Base-by-base conservation (phyloP, 2,329 filamentous ascomycete genomes). In the Penicillium sclerotiorum region DNA sequence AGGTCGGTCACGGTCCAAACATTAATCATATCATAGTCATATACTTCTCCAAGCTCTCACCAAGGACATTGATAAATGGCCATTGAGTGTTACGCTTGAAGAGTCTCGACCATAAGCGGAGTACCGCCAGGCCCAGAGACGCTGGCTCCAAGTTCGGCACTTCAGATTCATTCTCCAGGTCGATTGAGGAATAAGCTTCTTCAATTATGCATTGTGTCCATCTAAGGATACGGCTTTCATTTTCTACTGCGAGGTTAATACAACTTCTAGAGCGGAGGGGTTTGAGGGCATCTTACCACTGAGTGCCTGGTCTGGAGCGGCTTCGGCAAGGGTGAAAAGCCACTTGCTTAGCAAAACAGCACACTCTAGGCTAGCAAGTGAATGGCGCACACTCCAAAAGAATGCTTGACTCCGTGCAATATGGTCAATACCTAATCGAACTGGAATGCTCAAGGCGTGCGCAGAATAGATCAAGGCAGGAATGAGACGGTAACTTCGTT, bases 391-490 rank as follows among this genome's bases (percentile, higher is more conserved):
- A 46, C 68, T 70, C 69, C 69, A 71, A 47, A 67, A 70, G 37
- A 71, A 66, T 3, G 67, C 64, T 47, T 71, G 68, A 27, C 64
- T 71, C 18, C 63, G 61, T 2, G 66, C 69, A 36, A 72, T 65
- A 36, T 68, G 66, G 21, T 70, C 66, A 32, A 72, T 68, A 0
- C 69, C 69, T 18, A 72, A 50, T 8, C 67, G 61, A 3, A 71
- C 66, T 1, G 68, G 68, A 62, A 87, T 84, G 3, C 84, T 85
- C 28, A 89, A 71, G 0, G 86, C 85, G 62, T 88, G 86, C 22
- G 86, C 82, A 1, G 84, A 83, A 59, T 89, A 86, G 22, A 87
- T 78, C 0, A 88, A 80, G 1, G 85, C 86, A 38, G 84, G 75
- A 27, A 82, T 83, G 20, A 88, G 76, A 25, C 82, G 80, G 17